Evolutionary conservation across 352 stramenopile genomes (phyloP), one percentile per base, ranked within the genome.

Genomic region (Phytopythium ostracodes): DNA sequence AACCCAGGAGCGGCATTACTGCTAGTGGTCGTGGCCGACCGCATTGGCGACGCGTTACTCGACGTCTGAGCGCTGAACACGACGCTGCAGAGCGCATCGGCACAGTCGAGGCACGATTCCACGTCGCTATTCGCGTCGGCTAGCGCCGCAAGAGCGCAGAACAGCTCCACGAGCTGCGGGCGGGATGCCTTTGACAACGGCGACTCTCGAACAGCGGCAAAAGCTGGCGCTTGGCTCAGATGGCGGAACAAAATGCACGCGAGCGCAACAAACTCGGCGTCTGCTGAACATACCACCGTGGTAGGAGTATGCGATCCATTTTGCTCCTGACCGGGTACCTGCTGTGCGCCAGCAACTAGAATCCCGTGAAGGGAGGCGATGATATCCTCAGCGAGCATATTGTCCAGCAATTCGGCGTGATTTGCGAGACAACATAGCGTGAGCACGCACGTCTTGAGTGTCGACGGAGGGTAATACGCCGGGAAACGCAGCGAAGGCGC

Each of bases 191-290:
- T 8, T n/a, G 35, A 4, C 18, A 8, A 0, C 14, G 46, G 42
- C 15, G 35, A 4, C 52, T 51, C 10, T 35, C 38, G 20, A 50
- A 54, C 5, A 53, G 65, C 4, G 56, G 38, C 18, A 52, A 77
- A 77, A 2, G 24, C 47, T 4, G 74, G n/a, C 0, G 63, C 52
- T 25, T 88, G 80, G 36, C 77, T 84, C 6, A 90, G 54, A 36
- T 89, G 77, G 9, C 84, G 82, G 12, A 88, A 66, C 2, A 91
- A 44, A 35, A 89, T 79, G 47, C 72, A 85, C 18, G 77, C 73
- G 0, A 93, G 69, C 2, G 77, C 66, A 1, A 89, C 51, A 38
- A 90, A 76, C 24, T 71, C 63, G 14, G 58, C 20, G 57, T 80
- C 72, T 0, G 42, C 36, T n/a, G 64, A 35, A 5, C 35, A 63